Percentiles rank a stretch among this genome's conserved stretches.
Evolutionary conservation across 2,329 filamentous ascomycete species (phyloP).

Genomic region (Aureobasidium sp.): DNA sequence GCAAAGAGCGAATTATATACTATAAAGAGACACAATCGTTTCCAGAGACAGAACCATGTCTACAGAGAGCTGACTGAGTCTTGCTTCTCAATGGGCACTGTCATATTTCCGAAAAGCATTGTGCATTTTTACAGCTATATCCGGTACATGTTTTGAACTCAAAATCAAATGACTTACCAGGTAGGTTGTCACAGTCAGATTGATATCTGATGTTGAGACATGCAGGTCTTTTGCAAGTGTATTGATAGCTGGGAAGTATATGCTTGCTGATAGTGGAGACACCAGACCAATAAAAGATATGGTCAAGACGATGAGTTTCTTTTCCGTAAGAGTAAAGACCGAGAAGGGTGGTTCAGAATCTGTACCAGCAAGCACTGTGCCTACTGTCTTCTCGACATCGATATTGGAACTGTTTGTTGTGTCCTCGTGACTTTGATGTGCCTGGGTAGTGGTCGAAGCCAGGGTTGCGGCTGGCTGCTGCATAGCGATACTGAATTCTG

Average conservation of each 20-base stretch:
- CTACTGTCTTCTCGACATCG: not conserved
- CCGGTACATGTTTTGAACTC: not conserved
- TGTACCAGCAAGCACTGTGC: not conserved
- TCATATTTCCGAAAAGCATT: too few species aligned
- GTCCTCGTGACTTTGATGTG: not conserved
- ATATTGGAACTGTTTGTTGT: not conserved
- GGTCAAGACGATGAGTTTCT: conserved; percentile 24
- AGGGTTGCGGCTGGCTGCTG: not conserved
- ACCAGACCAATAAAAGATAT: conserved; percentile 25
- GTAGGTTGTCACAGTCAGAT: conserved; percentile 51
- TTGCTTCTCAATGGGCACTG: too few species aligned
- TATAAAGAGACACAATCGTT: too few species aligned
- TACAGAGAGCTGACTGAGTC: too few species aligned
- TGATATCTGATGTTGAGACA: conserved; percentile 38
- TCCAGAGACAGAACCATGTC: too few species aligned
- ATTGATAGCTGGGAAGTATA: conserved; percentile 50
- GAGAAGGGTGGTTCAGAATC: conserved; percentile 23
- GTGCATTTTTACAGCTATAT: too few species aligned
- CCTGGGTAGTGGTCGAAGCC: not conserved
- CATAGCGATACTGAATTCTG: not conserved
- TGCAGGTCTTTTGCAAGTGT: conserved; percentile 42
- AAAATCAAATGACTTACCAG: conserved; percentile 33
- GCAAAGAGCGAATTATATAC: too few species aligned
- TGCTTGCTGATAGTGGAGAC: conserved; percentile 32
- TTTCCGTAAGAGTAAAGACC: conserved; percentile 22